phyloP scores from a whole-genome alignment of 2,329 filamentous ascomycete species.

The Aspergillus arachidicola region DNA sequence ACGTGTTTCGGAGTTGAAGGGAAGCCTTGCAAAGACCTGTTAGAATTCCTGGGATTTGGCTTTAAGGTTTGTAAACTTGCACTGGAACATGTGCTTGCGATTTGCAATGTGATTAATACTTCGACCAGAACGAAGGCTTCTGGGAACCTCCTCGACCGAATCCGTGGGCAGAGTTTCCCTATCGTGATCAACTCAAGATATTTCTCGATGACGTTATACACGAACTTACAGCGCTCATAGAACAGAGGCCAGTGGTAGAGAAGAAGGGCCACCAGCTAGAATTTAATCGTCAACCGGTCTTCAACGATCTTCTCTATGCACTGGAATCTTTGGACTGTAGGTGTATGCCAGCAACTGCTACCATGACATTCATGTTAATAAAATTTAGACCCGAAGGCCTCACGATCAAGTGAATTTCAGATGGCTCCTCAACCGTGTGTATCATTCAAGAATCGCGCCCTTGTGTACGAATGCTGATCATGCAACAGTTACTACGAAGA shows the following conservation, averaged over 20 bases:
- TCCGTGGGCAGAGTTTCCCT: slow-evolving; percentile 37
- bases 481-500: slow-evolving; percentile 58
- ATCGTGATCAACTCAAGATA: slow-evolving; percentile 43
- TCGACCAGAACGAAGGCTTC: slow-evolving; percentile 37
- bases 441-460: neutral
- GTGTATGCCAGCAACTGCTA: slow-evolving; percentile 15
- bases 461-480: slow-evolving; percentile 9
- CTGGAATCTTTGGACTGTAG: slow-evolving; percentile 39
- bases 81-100: neutral
- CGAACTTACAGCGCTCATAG: slow-evolving; percentile 59
- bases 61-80: slow-evolving; percentile 41
- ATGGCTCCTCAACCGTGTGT: slow-evolving; percentile 38
- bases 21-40: slow-evolving; percentile 55
- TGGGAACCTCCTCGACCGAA: slow-evolving; percentile 48
- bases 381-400: slow-evolving; percentile 32
- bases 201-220: slow-evolving; percentile 63
- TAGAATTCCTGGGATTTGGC: slow-evolving; percentile 62
- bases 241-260: slow-evolving; percentile 44
- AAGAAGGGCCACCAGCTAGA: slow-evolving; percentile 38
- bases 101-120: neutral
- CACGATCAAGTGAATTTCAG: slow-evolving; percentile 31
- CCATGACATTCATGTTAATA: slow-evolving; percentile 16
- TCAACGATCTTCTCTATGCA: slow-evolving; percentile 41
- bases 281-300: slow-evolving; percentile 37
- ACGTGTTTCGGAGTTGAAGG: slow-evolving; percentile 63